Base-by-base conservation (phyloP, 257 asterid species). In the Mentha longifolia region DNA sequence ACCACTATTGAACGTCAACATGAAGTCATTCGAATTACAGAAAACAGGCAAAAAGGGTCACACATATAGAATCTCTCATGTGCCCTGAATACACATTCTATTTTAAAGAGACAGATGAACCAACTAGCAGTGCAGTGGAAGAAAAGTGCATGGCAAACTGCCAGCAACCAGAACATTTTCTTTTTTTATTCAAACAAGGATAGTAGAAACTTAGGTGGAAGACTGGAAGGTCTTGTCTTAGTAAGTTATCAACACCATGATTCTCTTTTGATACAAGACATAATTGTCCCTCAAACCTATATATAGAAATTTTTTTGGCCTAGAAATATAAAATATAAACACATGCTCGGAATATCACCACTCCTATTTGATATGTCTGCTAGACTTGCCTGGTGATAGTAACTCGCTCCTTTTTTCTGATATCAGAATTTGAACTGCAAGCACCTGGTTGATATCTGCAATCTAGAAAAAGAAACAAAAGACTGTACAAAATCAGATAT, bases 341-440 rank as follows among this genome's bases (percentile, higher is more conserved):
- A 56, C 58, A 61, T 61, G 76, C 51, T 54, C 45, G 30, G 45
- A 67, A 46, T 46, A 57, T 67, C 49, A 67, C 12, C 69, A 57
- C 11, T 57, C 50, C 54, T 49, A 25, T 46, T 47, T 42, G 67
- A 17, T 57, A 47, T 71, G 43, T 45, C 52, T 61, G 60, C 42
- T 50, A 70, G 73, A 39, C 87, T 67, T 84, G 82, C 99, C 99
- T 83, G 98, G 97, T 74, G 95, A 80, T 75, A 92, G 77, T 78
- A 80, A 72, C 64, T 68, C 72, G 72, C 55, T 72, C 82, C 99
- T 86, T 80, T 87, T 84, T 71, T 85, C 96, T 6, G 99, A 95
- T 83, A 86, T 85, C 72, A 95, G 78, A 76, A 92, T 80, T 83
- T 85, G 96, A 77, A 95, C 95, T 65, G 96, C 98, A 62, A 92